phyloP scores from a whole-genome alignment of 192 early-diverging fungal species.

The Backusella parvicylindrica region DNA sequence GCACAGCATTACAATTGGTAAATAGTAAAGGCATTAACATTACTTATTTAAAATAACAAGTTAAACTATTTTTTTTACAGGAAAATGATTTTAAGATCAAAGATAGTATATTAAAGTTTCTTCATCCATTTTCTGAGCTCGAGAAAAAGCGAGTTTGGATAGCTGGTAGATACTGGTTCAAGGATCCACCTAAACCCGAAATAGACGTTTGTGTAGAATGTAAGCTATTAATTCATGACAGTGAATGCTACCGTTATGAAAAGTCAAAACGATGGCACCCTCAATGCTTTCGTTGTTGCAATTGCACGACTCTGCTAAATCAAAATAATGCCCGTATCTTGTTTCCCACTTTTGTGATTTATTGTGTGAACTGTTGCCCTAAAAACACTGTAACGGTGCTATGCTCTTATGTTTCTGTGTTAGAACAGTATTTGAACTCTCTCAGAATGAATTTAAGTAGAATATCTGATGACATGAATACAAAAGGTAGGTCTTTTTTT shows the following conservation, averaged over 20 bases:
- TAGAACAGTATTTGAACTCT: conserved; percentile 90
- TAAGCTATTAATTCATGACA: background rate
- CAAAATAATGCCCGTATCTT: conserved; percentile 45
- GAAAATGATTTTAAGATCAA: conserved; percentile 5
- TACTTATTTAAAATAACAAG: background rate
- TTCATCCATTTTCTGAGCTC: conserved; percentile 71
- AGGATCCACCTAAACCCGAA: conserved; percentile 28
- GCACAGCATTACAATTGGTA: conserved; percentile 81
- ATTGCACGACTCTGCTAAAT: background rate
- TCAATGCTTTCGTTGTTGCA: background rate
- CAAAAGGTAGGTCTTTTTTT: conserved; percentile 37
- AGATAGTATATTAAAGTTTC: conserved; percentile 58
- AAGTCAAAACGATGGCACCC: background rate
- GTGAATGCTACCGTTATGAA: background rate
- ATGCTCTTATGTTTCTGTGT: conserved; percentile 76
- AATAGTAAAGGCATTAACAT: background rate
- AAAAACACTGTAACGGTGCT: conserved; percentile 28
- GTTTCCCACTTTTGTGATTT: conserved; percentile 56
- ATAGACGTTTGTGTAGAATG: background rate
- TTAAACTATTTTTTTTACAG: background rate
- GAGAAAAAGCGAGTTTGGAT: conserved; percentile 32
- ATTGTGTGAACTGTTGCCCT: conserved; percentile 18
- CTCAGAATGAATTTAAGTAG: conserved; percentile 79
- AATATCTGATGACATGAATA: conserved; percentile 58
- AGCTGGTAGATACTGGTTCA: conserved; percentile 22